Percentiles rank a stretch among this genome's conserved stretches.
These are phyloP conservation scores for Picochlorum costavermella DNA, from an alignment of 139 green algal species.

Conservation along the genomic window DNA sequence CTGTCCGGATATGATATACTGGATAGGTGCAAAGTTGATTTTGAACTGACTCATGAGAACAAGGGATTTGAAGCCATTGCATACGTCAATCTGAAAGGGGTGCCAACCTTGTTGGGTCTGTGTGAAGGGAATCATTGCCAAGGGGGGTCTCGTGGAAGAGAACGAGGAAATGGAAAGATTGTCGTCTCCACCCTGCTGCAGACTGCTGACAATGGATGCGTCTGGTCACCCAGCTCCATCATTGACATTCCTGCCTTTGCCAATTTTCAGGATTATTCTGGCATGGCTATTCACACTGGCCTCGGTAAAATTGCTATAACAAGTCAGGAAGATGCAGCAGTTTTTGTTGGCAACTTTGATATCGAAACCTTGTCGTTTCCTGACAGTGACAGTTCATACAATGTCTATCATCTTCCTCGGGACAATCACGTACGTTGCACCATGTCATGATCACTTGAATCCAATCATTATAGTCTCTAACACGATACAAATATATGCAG, in stretches of 20 bases:
- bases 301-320: constrained; percentile 16
- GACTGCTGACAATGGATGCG: constrained; percentile 11
- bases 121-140: constrained; percentile 41
- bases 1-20: constrained; percentile 14
- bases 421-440: constrained; percentile 35
- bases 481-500: constrained; percentile 5
- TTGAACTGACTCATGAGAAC: constrained; percentile 29
- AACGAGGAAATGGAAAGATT: constrained; percentile 31
- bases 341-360: constrained; percentile 36
- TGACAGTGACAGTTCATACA: constrained; percentile 6
- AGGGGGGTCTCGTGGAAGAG: constrained; percentile 19
- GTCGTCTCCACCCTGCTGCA: constrained; percentile 14
- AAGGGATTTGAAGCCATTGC: constrained; percentile 19
- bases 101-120: constrained; percentile 28
- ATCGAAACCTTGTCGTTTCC: constrained; percentile 24
- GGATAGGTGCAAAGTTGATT: constrained; percentile 18
- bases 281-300: constrained; percentile 19
- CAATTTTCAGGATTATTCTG: constrained; percentile 36
- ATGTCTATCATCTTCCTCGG: constrained; percentile 25
- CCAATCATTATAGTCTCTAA: too few species aligned
- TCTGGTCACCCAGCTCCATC: constrained; percentile 17
- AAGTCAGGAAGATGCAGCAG: constrained; percentile 32
- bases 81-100: constrained; percentile 8
- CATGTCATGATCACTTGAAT: too few species aligned
- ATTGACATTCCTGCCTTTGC: constrained; percentile 18